Base-by-base conservation (phyloP, 768 basidiomycete genomes). In the Tulasnella sp. region DNA sequence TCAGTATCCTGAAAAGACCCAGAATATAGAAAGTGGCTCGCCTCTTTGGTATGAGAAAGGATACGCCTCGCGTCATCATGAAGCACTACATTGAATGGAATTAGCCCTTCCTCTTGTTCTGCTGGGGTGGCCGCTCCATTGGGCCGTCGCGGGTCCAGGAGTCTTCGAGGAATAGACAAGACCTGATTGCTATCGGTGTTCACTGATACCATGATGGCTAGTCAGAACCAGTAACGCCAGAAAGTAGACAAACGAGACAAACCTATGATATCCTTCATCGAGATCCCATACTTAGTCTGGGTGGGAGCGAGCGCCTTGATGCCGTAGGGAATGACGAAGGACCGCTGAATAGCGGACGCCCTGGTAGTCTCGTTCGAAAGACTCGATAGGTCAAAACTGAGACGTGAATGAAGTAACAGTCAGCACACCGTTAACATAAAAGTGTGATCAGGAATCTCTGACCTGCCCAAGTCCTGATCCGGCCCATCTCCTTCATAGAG, bases 241-340 rank as follows among this genome's bases (percentile, higher is more conserved):
- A 17, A 48, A 56, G n/a, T 24, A n/a, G 17, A 45, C 13, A 54
- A 44, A n/a, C 7, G 4, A 17, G n/a, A 75, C 81, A 19, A 62
- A 93, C 94, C 79, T 51, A 98, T 83, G 26, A 97, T 72, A 66
- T 96, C 89, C 68, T 88, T 92, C 52, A 79, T 78, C 0, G 89
- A 80, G 62, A 97, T 89, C 0, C 95, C 94, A 63, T 84, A 90
- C 70, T 86, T 89, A 0, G 94, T 96, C 17, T 77, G 78, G 0
- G 95, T 95, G 7, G 84, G 77, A 0, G 83, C 71, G 21, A 97
- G 69, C 3, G 88, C 80, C 4, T 80, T 82, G 30, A 95, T 76
- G 2, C 76, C 83, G 58, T 80, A 73, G 0, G 88, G 83, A 63
- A 86, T 79, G 26, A 87, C 72, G 70, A 79, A 95, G 0, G 85